A percentile compares a stretch with the other conserved stretches of the same genome.
Conservation (phyloP, 495 filamentous ascomycete species). For the Penicillium goetzii region DNA sequence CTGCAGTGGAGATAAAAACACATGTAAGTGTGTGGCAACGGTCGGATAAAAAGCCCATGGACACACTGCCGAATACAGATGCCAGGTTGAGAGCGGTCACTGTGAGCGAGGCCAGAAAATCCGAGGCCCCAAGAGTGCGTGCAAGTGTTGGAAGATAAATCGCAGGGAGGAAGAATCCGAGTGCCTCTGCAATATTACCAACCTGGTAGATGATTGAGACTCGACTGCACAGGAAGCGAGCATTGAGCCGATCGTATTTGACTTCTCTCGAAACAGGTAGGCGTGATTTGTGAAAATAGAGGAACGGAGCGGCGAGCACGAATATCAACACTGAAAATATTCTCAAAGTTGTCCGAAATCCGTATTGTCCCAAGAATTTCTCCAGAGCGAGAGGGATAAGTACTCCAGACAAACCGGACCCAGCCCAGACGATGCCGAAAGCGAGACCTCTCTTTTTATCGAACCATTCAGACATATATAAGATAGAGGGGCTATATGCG, state of each 20-base stretch:
- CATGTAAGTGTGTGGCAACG: constrained; percentile 57
- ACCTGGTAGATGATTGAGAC: constrained; percentile 56
- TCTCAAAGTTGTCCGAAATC: constrained; percentile 55
- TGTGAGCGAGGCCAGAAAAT: constrained; percentile 43
- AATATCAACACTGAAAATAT: constrained; percentile 52
- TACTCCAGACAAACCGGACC: constrained; percentile 45
- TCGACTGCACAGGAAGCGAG: constrained; percentile 48
- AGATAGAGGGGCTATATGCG: constrained; percentile 49
- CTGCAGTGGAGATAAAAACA: constrained; percentile 57
- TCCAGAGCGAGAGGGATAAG: constrained; percentile 54
- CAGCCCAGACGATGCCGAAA: constrained; percentile 55
- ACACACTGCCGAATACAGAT: constrained; percentile 58
- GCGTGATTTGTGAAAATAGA: constrained; percentile 60
- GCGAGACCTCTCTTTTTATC: constrained; percentile 50
- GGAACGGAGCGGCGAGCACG: constrained; percentile 53
- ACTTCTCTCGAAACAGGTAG: constrained; percentile 43
- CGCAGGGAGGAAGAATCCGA: constrained; percentile 64
- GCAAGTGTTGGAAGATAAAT: constrained; percentile 65
- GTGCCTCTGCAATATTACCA: constrained; percentile 56
- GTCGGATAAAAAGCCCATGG: constrained; percentile 61
- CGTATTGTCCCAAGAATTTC: constrained; percentile 49
- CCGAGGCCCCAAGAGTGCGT: constrained; percentile 41
- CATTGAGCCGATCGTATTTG: constrained; percentile 25
- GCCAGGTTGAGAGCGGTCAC: constrained; percentile 57
- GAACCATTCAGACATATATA: constrained; percentile 61